Evolutionary conservation across 1,284 basidiomycete species (phyloP).

Genomic region (Malassezia brasiliensis): DNA sequence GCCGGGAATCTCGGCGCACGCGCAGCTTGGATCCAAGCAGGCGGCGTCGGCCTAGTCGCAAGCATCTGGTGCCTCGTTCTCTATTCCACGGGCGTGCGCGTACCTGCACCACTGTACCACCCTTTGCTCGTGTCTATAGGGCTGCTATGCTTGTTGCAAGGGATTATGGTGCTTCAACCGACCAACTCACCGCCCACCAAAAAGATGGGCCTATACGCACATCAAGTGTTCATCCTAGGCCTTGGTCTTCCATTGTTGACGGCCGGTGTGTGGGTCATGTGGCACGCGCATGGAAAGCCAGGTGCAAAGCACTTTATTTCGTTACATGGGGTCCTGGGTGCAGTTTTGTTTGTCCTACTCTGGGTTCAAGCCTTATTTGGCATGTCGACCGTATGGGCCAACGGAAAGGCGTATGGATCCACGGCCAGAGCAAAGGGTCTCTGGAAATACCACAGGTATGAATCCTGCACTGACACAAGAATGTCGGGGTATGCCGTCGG

Average conservation of each 20-base stretch:
- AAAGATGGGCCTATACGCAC: not conserved
- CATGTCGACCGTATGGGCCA: not conserved
- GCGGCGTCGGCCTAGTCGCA: not conserved
- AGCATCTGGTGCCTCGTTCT: not conserved
- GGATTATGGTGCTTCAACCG: slow-evolving; percentile 5
- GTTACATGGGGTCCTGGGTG: slow-evolving; percentile 9
- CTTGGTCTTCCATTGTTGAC: slow-evolving; percentile 3
- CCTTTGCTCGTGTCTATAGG: slow-evolving; percentile 10
- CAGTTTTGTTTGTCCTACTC: not conserved
- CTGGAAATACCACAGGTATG: slow-evolving; percentile 17
- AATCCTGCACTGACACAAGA: not conserved
- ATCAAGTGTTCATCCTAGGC: slow-evolving; percentile 1
- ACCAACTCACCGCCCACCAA: not conserved
- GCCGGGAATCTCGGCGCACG: not conserved
- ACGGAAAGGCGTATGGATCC: slow-evolving; percentile 1
- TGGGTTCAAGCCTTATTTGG: slow-evolving; percentile 11
- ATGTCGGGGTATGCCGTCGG: slow-evolving; percentile 8
- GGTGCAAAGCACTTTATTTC: slow-evolving; percentile 14
- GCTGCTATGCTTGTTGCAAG: slow-evolving; percentile 1
- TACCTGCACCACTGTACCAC: slow-evolving; percentile 7
- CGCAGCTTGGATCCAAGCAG: not conserved
- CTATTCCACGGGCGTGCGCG: not conserved
- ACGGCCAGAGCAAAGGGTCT: slow-evolving; percentile 5
- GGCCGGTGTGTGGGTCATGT: slow-evolving; percentile 10
- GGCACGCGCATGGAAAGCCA: slow-evolving; percentile 3